These are phyloP conservation scores for Didymella pomorum DNA, from an alignment of 2,329 filamentous ascomycete species.

Conservation along the genomic window DNA sequence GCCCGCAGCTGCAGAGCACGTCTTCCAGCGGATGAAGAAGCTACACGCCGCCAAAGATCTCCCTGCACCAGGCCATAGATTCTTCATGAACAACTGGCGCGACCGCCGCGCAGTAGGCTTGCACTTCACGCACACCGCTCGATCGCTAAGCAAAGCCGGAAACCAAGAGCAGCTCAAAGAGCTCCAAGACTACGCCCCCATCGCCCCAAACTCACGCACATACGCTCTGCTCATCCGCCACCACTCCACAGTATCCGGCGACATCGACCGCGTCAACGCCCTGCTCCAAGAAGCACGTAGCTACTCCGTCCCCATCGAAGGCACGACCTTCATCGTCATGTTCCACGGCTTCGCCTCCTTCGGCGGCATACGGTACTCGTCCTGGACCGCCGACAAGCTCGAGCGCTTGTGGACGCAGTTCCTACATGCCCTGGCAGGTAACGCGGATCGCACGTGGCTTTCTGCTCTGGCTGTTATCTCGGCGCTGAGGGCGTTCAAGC, in stretches of 20 bases:
- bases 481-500: constrained; percentile 65
- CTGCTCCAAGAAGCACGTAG: constrained; percentile 82
- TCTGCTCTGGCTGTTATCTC: constrained; percentile 37
- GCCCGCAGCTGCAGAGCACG: constrained; percentile 75
- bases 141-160: constrained; percentile 48
- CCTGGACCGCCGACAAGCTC: constrained; percentile 77
- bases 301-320: constrained; percentile 71
- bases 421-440: constrained; percentile 28
- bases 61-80: constrained; percentile 36
- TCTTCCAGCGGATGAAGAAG: constrained; percentile 85
- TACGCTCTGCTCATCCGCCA: constrained; percentile 82
- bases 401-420: constrained; percentile 52
- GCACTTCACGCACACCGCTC: constrained; percentile 56
- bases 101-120: constrained; percentile 55
- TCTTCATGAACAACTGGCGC: constrained; percentile 52
- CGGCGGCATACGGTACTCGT: constrained; percentile 69
- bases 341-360: constrained; percentile 83
- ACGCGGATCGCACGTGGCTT: constrained; percentile 40
- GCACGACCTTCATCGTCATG: constrained; percentile 78
- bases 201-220: constrained; percentile 78
- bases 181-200: constrained; percentile 70
- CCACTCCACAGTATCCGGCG: constrained; percentile 72
- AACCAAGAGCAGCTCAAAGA: constrained; percentile 65
- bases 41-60: constrained; percentile 56
- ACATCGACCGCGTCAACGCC: constrained; percentile 73